Conservation (phyloP, 1,284 basidiomycete species). For the Apiotrichum mycotoxinovorans region DNA sequence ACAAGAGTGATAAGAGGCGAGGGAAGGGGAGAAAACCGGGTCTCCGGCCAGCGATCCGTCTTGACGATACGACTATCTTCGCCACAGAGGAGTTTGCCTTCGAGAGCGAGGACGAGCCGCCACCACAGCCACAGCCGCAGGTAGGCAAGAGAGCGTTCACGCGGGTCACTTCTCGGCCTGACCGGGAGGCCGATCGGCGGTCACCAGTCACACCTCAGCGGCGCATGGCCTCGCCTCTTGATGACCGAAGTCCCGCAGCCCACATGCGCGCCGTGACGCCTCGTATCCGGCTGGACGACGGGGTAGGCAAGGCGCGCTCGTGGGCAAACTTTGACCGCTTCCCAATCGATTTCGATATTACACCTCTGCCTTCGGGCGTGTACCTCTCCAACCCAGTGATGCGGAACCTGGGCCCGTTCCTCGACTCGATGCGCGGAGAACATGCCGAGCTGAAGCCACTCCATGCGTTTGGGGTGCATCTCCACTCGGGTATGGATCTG, state of each 20-base stretch:
- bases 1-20: too few relatives aligned
- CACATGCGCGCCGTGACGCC: background rate
- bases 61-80: slow-evolving; percentile 43
- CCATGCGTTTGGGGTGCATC: slow-evolving; percentile 19
- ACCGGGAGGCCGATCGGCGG: background rate
- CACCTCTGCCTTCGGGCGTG: slow-evolving; percentile 44
- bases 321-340: slow-evolving; percentile 48
- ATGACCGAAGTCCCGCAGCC: background rate
- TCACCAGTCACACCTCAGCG: background rate
- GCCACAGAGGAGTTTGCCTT: slow-evolving; percentile 42
- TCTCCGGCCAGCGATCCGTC: slow-evolving; percentile 36
- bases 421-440: slow-evolving; percentile 14
- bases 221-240: background rate
- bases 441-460: slow-evolving; percentile 8
- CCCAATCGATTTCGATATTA: slow-evolving; percentile 46
- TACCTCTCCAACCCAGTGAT: slow-evolving; percentile 1
- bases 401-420: background rate
- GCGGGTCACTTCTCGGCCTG: slow-evolving; percentile 1
- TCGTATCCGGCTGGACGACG: slow-evolving; percentile 27
- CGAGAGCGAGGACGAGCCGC: slow-evolving; percentile 17
- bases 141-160: background rate
- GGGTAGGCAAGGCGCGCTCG: slow-evolving; percentile 43
- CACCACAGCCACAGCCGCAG: background rate
- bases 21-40: background rate
- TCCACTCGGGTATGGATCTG: slow-evolving; percentile 23